Percentiles rank a stretch among this genome's conserved stretches.
These are phyloP conservation scores for Iris pallida DNA, from an alignment of 116 monocot genomes.

Conservation along the genomic window DNA sequence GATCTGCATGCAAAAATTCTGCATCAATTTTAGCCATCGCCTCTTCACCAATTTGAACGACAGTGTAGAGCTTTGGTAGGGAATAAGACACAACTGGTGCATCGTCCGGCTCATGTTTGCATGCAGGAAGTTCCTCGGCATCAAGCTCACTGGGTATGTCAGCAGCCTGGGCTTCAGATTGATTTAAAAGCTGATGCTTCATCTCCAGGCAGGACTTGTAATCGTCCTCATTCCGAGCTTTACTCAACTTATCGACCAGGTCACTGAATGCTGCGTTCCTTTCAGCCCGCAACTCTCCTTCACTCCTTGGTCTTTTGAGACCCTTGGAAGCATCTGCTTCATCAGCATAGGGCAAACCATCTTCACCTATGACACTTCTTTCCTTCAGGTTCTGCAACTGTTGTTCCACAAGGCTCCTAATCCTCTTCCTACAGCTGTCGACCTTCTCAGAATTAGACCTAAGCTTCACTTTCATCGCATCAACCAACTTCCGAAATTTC, in stretches of 20 bases:
- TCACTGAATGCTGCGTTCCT: constrained; percentile 16
- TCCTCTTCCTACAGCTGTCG: constrained; percentile 24
- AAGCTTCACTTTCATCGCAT: constrained; percentile 34
- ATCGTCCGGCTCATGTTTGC: constrained; percentile 16
- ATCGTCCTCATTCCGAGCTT: constrained; percentile 45
- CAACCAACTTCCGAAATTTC: constrained; percentile 13
- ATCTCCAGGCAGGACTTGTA: constrained; percentile 34
- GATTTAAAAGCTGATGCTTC: constrained; percentile 27
- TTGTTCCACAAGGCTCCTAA: constrained; percentile 17
- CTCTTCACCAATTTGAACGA: constrained; percentile 25
- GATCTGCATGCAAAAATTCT: constrained; percentile 21
- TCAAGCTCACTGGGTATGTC: neutral
- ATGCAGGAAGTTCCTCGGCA: neutral
- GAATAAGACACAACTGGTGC: constrained; percentile 4
- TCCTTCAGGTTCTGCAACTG: constrained; percentile 30
- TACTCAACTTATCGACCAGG: constrained; percentile 35
- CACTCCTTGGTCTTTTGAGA: constrained; percentile 22
- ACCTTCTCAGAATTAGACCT: constrained; percentile 24
- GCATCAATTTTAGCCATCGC: constrained; percentile 16
- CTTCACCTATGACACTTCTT: constrained; percentile 9
- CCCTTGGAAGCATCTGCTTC: constrained; percentile 21
- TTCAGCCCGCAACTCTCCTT: constrained; percentile 8
- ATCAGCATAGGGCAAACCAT: constrained; percentile 4
- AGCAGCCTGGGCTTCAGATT: neutral
- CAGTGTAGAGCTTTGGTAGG: constrained; percentile 18